Base-by-base conservation (phyloP, 129 eudicot genomes). In the Tanacetum coccineum region DNA sequence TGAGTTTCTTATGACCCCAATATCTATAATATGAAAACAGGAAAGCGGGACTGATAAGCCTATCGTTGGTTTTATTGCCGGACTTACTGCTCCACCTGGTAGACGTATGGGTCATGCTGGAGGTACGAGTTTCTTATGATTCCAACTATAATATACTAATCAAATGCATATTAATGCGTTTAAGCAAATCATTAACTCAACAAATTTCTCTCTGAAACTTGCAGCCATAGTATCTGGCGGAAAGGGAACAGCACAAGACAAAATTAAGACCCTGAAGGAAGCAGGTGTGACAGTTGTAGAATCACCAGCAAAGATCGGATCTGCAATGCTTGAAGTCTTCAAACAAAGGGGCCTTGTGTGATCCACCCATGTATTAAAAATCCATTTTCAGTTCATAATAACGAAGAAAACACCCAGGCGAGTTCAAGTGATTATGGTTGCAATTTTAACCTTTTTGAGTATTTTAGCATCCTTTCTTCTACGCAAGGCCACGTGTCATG, bases 201-300 rank as follows among this genome's bases (percentile, higher is more conserved):
- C 9, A 15, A 11, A 70, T 15, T 54, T 51, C 3, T 12, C 17
- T 44, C 44, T 67, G 71, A 66, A 36, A 64, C 59, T 10, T 81
- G 90, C 99, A 94, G 99, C 99, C 50, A 94, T 94, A 32, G 99
- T 94, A 76, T 89, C 99, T 2, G 99, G 99, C n/a, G 99, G 99
- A 45, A 94, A 94, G 66, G 99, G 99, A 22, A 94, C 99, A 0
- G 99, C 99, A 26, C 99, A 94, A 69, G 99, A 94, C 93, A 94
- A 94, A 76, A 94, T 94, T 78, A 87, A 74, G 89, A 84, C 95
- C 25, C 81, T 94, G 0, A 82, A 77, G 64, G 99, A 87, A 89
- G 97, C 92, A 21, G 97, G 99, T 13, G 99, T 86, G 51, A 89
- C 95, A 3, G 97, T 94, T 36, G 96, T 89, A 2, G 97, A 89